Base-by-base conservation (phyloP, 2,329 filamentous ascomycete genomes). In the Whalleya microplaca region DNA sequence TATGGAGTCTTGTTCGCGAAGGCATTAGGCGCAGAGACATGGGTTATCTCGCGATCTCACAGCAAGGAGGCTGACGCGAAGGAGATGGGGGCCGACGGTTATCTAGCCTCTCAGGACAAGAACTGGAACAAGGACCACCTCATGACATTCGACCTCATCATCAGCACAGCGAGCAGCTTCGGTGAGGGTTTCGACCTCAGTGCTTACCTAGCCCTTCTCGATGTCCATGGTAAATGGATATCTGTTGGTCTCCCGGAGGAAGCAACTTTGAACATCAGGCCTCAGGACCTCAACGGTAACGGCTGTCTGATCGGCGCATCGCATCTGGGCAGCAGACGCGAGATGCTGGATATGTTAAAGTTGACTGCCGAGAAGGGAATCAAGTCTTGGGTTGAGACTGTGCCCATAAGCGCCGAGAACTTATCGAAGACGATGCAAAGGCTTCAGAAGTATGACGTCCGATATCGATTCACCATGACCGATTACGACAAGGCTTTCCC, bases 171-270 rank as follows among this genome's bases (percentile, higher is more conserved):
- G 65, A 90, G 85, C 69, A 85, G 82, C 37, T 87, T 84, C 49
- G 79, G 85, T 67, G 83, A 86, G 49, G 81, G 80, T 46, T 91
- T 91, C 75, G 84, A 91, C 69, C 77, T 91, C 29, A 74, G 76
- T 50, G 82, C 87, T 62, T 96, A 95, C 78, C 84, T 96, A 68
- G 84, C 83, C 59, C 83, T 92, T 67, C 83, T 96, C 71, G 92
- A 94, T 75, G 87, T 94, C 55, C 90, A 92, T 76, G 90, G 89
- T 56, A 84, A 82, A 70, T 95, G 90, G 85, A 84, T 94, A 72
- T 90, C 84, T 67, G 89, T 94, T 51, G 91, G 90, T 42, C 80
- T 95, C 69, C 91, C 91, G 2, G 90, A 92, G 71, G 88, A 91
- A 59, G 85, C 88, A 44, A 85, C 91, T 10, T 85, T 90, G 55